Conservation (phyloP, 208 protist species). For the Tetramitus jugosus region DNA sequence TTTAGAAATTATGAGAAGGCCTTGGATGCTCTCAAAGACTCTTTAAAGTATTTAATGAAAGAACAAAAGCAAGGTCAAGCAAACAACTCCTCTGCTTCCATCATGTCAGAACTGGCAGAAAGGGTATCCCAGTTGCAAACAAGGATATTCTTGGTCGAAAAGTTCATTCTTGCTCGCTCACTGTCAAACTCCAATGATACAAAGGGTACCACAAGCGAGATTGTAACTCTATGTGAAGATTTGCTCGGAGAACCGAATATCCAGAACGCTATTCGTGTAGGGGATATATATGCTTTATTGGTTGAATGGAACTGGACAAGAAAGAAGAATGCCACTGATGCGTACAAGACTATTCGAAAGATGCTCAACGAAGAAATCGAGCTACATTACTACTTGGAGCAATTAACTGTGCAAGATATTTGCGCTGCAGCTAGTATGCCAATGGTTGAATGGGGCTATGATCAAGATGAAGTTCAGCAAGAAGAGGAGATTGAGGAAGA, state of each 20-base stretch:
- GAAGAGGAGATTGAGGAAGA: conserved; percentile 23
- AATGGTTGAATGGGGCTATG: not conserved
- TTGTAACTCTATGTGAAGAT: conserved; percentile 59
- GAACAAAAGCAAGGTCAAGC: conserved; percentile 3
- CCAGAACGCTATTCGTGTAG: conserved; percentile 68
- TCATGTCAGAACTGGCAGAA: not conserved
- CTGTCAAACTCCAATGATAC: not conserved
- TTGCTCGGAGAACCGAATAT: conserved; percentile 68
- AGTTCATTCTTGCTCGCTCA: conserved; percentile 1
- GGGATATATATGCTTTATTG: conserved; percentile 87
- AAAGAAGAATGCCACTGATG: conserved; percentile 58
- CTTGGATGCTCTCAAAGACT: conserved; percentile 67
- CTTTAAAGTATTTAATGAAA: conserved; percentile 52
- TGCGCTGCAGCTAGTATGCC: conserved; percentile 55
- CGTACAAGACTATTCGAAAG: conserved; percentile 71
- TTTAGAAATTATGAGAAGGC: conserved; percentile 86
- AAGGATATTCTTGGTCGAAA: conserved; percentile 1
- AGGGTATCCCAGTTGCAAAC: not conserved
- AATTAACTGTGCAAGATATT: conserved; percentile 65
- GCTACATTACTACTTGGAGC: conserved; percentile 72
- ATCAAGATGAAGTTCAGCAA: not conserved
- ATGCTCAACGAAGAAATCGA: conserved; percentile 75
- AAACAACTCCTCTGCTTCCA: not conserved
- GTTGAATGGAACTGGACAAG: conserved; percentile 78
- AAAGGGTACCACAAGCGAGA: conserved; percentile 30